Conservation (phyloP, 2,329 filamentous ascomycete genomes). For the Epichloe coenophiala region DNA sequence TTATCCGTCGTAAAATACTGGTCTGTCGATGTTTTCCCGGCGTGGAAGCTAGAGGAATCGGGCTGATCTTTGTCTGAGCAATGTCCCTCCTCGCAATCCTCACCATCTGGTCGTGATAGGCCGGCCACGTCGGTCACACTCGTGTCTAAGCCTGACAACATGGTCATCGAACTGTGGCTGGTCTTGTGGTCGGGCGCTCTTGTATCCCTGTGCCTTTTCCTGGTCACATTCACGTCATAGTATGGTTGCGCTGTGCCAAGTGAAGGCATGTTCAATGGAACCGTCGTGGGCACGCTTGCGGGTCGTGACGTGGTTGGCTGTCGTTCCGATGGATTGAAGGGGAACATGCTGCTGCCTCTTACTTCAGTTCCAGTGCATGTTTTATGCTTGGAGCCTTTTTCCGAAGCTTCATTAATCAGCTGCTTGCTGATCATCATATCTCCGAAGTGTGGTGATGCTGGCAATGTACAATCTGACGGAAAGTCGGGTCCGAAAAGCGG, state of each 20-base stretch:
- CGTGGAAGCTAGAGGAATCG: background rate
- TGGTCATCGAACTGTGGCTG: background rate
- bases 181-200: background rate
- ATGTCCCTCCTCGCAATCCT: background rate
- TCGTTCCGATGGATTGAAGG: background rate
- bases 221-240: background rate
- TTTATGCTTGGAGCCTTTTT: slow-evolving; percentile 23
- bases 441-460: slow-evolving; percentile 48
- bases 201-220: background rate
- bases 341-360: too few species aligned
- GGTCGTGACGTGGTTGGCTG: background rate
- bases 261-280: background rate
- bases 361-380: too few species aligned
- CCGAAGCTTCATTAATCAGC: slow-evolving; percentile 39
- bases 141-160: background rate
- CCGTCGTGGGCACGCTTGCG: background rate
- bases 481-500: slow-evolving; percentile 84
- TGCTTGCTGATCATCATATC: slow-evolving; percentile 51
- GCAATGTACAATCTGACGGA: slow-evolving; percentile 53
- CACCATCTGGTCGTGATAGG: background rate
- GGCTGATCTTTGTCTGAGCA: background rate
- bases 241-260: background rate
- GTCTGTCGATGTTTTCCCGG: too few species aligned
- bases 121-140: background rate
- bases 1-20: background rate